Percentiles rank a stretch among this genome's conserved stretches.
Conservation (phyloP, 2,329 filamentous ascomycete species). For the Simplicillium sp. region DNA sequence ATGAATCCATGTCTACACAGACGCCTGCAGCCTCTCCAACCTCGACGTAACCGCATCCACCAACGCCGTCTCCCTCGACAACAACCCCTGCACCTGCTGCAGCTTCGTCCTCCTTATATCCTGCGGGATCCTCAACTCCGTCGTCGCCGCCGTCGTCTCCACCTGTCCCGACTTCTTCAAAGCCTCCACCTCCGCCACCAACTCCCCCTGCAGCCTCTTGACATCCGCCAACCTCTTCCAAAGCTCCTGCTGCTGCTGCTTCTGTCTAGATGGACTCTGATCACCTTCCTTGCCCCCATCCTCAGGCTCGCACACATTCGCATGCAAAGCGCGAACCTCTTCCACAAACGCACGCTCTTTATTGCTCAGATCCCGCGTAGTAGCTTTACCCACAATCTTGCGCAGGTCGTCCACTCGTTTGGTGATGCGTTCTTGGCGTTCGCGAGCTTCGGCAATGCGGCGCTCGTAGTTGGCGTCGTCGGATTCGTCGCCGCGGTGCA, state of each 20-base stretch:
- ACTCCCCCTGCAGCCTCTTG: conserved; percentile 40
- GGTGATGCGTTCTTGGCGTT: conserved; percentile 46
- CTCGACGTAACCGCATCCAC: conserved; percentile 57
- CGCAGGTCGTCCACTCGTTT: conserved; percentile 51
- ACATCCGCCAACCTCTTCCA: conserved; percentile 50
- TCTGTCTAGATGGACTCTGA: conserved; percentile 19
- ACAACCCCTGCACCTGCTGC: conserved; percentile 49
- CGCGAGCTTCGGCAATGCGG: conserved; percentile 43
- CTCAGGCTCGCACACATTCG: conserved; percentile 29
- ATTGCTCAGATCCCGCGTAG: conserved; percentile 30
- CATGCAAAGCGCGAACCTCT: conserved; percentile 45
- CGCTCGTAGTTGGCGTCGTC: conserved; percentile 49
- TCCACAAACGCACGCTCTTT: conserved; percentile 37
- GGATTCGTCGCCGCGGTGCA: conserved; percentile 35
- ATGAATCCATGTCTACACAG: no score
- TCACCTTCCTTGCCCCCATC: conserved; percentile 5
- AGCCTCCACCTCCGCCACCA: conserved; percentile 40
- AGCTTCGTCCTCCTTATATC: conserved; percentile 56
- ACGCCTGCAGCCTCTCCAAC: conserved; percentile 45
- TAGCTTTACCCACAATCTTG: conserved; percentile 30
- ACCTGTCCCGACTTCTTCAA: conserved; percentile 22
- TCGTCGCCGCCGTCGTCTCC: conserved; percentile 24
- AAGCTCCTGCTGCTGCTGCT: conserved; percentile 34
- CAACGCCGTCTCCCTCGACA: conserved; percentile 58
- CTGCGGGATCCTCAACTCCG: conserved; percentile 43